Evolutionary conservation across 2,329 filamentous ascomycete genomes (phyloP).

Genomic region (Sclerotinia spermophila): DNA sequence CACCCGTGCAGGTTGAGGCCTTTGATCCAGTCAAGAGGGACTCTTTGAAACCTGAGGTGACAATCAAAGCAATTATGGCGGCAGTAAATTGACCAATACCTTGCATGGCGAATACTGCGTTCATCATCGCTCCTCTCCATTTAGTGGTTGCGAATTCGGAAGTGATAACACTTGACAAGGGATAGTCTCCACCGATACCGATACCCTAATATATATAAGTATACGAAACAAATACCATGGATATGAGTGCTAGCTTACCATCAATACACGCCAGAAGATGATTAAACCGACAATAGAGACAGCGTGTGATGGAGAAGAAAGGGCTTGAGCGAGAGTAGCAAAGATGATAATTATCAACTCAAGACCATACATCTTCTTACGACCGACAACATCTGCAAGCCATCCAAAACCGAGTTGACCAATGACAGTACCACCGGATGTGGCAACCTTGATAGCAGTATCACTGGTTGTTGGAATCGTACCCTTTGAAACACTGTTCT

Average conservation of each 20-base stretch:
- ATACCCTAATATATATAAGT: constrained; percentile 47
- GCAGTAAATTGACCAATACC: constrained; percentile 75
- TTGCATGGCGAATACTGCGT: constrained; percentile 82
- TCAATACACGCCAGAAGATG: constrained; percentile 78
- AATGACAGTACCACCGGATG: constrained; percentile 77
- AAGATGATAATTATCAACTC: constrained; percentile 80
- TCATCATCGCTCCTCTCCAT: constrained; percentile 86
- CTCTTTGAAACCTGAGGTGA: constrained; percentile 67
- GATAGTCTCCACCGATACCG: constrained; percentile 75
- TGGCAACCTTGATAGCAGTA: constrained; percentile 81
- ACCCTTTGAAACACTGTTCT: constrained; percentile 39
- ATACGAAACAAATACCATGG: background rate
- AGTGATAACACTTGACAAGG: constrained; percentile 77
- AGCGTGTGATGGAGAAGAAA: constrained; percentile 59
- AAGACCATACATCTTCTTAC: constrained; percentile 74
- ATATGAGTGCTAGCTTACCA: constrained; percentile 42
- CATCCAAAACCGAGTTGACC: constrained; percentile 79
- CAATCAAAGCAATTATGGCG: constrained; percentile 72
- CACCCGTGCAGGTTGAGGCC: constrained; percentile 56
- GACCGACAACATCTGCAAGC: constrained; percentile 72
- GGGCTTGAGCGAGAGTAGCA: constrained; percentile 68
- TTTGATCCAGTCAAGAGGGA: constrained; percentile 52
- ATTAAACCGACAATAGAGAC: constrained; percentile 63
- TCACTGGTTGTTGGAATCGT: constrained; percentile 65
- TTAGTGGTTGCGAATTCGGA: constrained; percentile 85